Base-by-base conservation (phyloP, 345 rosid genomes). In the Kernera saxatilis region DNA sequence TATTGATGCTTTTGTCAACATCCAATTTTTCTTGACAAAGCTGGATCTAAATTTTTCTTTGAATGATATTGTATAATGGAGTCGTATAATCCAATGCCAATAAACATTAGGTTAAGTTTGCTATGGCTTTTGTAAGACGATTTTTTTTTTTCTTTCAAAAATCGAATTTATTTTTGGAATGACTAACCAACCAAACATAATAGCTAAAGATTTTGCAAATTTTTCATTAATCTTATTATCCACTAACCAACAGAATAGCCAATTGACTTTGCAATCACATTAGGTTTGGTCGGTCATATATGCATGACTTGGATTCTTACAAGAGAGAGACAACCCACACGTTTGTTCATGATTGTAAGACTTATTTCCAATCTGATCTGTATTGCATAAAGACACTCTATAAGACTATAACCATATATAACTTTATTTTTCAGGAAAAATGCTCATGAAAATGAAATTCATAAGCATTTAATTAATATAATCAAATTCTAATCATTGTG, bases 271-370 rank as follows among this genome's bases (percentile, higher is more conserved):
- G 21, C 22, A 46, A 39, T 25, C 49, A 52, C 19, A 54, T 45
- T 44, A 41, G 15, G 15, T 44, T 13, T 35, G 71, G 77, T 64
- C 58, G 64, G 71, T 72, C 71, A 14, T 10, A 15, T 45, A 57
- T 30, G 33, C 9, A 72, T 72, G 44, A 23, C 39, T 37, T 71
- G 19, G 9, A n/a, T 33, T 55, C 14, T 11, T 57, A 58, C 58
- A 67, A 58, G 39, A 67, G 78, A 37, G 29, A 49, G 58, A 73
- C 77, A 64, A 56, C 51, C 65, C 77, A 65, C 71, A 73, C 77
- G 71, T 22, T 56, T 55, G 77, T 56, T 46, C 58, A 65, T 44
- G 25, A 73, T 53, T 55, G 25, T 13, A 45, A 64, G 58, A 36
- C 65, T 53, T 35, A n/a, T 45, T 60, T 49, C 36, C 21, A 8